phyloP scores from a whole-genome alignment of 371 early-diverging fungal genomes.

The Mortierella sp. region DNA sequence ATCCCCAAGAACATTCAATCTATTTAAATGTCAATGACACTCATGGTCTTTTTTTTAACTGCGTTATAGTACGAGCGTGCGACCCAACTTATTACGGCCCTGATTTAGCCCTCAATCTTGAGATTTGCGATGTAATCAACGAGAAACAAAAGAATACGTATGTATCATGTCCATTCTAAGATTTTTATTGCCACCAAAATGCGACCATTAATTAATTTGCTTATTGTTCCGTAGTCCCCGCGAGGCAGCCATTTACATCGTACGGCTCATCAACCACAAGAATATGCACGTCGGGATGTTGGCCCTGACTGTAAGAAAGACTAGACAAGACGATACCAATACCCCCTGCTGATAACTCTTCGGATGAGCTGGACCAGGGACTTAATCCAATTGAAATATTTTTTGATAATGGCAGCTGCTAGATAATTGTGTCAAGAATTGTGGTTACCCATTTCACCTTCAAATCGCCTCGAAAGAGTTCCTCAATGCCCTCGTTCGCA shows the following conservation, averaged over 20 bases:
- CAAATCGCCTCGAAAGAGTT: conserved; percentile 95
- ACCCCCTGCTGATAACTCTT: too few species aligned
- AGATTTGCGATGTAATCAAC: conserved; percentile 95
- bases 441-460: conserved; percentile 95
- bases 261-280: conserved; percentile 80
- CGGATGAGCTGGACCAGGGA: not conserved
- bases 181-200: not conserved
- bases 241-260: conserved; percentile 87
- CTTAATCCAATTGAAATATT: not conserved
- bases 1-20: not conserved
- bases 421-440: conserved; percentile 96
- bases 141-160: conserved; percentile 88
- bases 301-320: conserved; percentile 78
- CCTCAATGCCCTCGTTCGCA: conserved; percentile 90
- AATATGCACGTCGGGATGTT: conserved; percentile 76
- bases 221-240: conserved; percentile 71
- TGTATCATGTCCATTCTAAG: conserved; percentile 18
- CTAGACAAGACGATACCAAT: not conserved
- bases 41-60: not conserved
- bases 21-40: not conserved
- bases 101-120: conserved; percentile 88
- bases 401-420: conserved; percentile 68
- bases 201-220: not conserved
- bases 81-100: conserved; percentile 76
- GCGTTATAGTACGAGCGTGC: conserved; percentile 81